Percentiles rank a stretch among this genome's conserved stretches.
These are phyloP conservation scores for Polyplosphaeria fusca DNA, from an alignment of 495 filamentous ascomycete species.

Conservation along the genomic window DNA sequence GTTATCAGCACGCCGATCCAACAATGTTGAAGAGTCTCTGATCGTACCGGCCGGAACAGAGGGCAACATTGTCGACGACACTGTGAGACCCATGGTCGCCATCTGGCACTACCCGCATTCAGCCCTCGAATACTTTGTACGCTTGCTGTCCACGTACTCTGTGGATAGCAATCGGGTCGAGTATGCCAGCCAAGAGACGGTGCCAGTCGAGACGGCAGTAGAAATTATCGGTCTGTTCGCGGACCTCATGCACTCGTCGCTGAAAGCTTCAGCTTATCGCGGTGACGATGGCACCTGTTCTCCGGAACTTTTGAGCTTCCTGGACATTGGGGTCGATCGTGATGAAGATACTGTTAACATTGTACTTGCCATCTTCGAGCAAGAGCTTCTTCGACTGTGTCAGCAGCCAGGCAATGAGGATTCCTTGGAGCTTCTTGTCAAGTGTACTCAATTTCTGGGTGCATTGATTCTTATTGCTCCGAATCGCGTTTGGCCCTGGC, in stretches of 20 bases:
- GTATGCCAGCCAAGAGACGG: slow-evolving; percentile 18
- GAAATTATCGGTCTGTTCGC: slow-evolving; percentile 65
- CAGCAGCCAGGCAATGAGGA: slow-evolving; percentile 51
- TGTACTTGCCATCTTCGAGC: slow-evolving; percentile 80
- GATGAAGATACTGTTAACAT: slow-evolving; percentile 77
- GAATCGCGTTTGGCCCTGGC: slow-evolving; percentile 81
- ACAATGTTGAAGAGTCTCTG: slow-evolving; percentile 8
- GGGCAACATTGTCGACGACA: slow-evolving; percentile 41
- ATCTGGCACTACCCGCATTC: slow-evolving; percentile 73
- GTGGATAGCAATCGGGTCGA: slow-evolving; percentile 31
- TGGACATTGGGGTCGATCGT: slow-evolving; percentile 65
- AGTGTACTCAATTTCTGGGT: slow-evolving; percentile 75
- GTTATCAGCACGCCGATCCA: neutral
- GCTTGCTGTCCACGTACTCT: slow-evolving; percentile 54
- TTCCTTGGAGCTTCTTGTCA: slow-evolving; percentile 60
- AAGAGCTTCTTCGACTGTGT: slow-evolving; percentile 62
- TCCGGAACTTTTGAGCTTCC: slow-evolving; percentile 35
- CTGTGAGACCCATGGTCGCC: slow-evolving; percentile 61
- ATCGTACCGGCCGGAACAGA: slow-evolving; percentile 20
- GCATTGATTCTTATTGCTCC: slow-evolving; percentile 68
- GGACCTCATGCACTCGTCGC: slow-evolving; percentile 49
- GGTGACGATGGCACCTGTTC: slow-evolving; percentile 10
- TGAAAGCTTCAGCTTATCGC: slow-evolving; percentile 1
- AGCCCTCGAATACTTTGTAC: slow-evolving; percentile 71
- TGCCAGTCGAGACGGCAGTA: slow-evolving; percentile 51